Conservation (phyloP, 1,284 basidiomycete genomes). For the Chiua sp. region DNA sequence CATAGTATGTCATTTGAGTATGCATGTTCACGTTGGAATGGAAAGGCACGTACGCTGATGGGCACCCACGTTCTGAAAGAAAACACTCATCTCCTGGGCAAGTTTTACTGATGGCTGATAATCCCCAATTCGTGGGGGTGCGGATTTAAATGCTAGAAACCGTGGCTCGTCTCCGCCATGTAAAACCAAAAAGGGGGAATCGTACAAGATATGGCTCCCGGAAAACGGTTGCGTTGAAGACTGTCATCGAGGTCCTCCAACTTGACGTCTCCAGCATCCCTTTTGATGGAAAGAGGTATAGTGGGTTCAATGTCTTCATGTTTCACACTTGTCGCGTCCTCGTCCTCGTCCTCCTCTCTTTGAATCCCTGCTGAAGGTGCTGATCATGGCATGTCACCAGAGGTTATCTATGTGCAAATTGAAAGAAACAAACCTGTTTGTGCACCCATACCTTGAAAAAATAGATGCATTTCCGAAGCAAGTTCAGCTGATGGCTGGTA, state of each 20-base stretch:
- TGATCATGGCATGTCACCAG: not conserved
- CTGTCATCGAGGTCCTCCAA: conserved; percentile 4
- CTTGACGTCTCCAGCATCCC: conserved; percentile 18
- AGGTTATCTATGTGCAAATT: no score
- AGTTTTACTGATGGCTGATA: conserved; percentile 14
- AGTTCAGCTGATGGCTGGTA: conserved; percentile 13
- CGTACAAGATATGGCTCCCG: not conserved
- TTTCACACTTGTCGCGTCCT: conserved; percentile 6
- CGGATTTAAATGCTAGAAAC: not conserved
- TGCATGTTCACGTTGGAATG: not conserved
- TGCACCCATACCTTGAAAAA: not conserved
- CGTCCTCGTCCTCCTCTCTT: conserved; percentile 16
- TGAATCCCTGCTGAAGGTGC: conserved; percentile 7
- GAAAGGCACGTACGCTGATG: not conserved
- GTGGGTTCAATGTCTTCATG: not conserved
- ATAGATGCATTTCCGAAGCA: conserved; percentile 9
- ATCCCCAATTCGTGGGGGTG: conserved; percentile 5
- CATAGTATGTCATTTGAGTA: not conserved
- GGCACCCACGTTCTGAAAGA: not conserved
- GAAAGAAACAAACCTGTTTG: no score
- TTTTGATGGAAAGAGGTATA: conserved; percentile 7
- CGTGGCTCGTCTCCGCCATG: not conserved
- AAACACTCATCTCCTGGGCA: conserved; percentile 9
- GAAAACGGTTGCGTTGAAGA: not conserved
- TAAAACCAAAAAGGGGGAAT: not conserved